Base-by-base conservation (phyloP, 352 stramenopile genomes). In the Globisporangium lucens region DNA sequence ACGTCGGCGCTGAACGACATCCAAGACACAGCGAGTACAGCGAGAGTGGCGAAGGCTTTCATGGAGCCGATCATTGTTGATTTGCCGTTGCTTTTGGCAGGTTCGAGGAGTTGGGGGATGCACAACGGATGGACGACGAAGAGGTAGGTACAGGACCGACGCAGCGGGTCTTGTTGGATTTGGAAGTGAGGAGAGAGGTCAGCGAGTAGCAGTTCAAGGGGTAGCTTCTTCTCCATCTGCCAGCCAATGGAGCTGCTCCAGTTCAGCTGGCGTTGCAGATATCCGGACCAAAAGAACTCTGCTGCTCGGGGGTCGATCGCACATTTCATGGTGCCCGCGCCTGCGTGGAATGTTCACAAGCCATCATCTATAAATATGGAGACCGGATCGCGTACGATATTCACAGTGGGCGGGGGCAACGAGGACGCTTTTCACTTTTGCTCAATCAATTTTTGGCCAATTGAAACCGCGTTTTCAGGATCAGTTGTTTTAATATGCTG, bases 131-230 rank as follows among this genome's bases (percentile, higher is more conserved):
- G 27, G 24, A 58, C 17, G 52, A 20, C n/a, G 27, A 58, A 12
- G 52, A 35, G 29, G 12, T 10, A 38, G 10, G 52, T 58, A 58
- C 52, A 58, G 27, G 52, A 38, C 52, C 52, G 27, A 36, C 12
- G 52, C 15, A 8, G 52, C 13, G 27, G n/a, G 52, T 58, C 52
- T 58, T 58, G 52, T 58, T 22, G 52, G 41, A 49, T 49, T 49
- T 17, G 27, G 52, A 22, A 58, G 38, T 58, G 52, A 57, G 33
- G 24, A 57, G 13, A 47, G 41, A 49, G 41, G 20, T 17, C 41
- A n/a, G 41, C 41, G 15, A 49, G 41, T 15, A 49, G 15, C 41
- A 22, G 41, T n/a, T 49, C 13, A 20, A 43, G 13, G 36, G 15
- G 36, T 43, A 15, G 17, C 36, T 56, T 56, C 49, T 56, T 33